Evolutionary conservation across 768 basidiomycete species (phyloP).

Genomic region (Pleurotus tuoliensis): DNA sequence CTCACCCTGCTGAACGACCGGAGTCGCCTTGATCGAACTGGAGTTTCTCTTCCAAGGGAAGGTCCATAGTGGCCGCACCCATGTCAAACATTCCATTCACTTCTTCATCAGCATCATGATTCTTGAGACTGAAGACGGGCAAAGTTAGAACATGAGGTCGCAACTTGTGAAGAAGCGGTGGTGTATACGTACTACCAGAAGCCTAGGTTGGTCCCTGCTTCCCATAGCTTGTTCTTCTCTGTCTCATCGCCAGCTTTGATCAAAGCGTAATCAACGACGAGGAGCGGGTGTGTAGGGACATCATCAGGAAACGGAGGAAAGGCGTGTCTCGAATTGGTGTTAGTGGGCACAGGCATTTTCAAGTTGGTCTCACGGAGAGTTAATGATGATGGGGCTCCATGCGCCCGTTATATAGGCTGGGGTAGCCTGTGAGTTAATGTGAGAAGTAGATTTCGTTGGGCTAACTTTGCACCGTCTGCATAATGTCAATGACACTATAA

Average conservation of each 20-base stretch:
- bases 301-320: slow-evolving; percentile 46
- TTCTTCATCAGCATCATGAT: slow-evolving; percentile 48
- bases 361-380: too few species aligned
- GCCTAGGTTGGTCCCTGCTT: slow-evolving; percentile 53
- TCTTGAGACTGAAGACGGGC: slow-evolving; percentile 38
- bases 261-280: slow-evolving; percentile 51
- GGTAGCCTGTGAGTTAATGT: neutral
- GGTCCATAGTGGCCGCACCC: slow-evolving; percentile 48
- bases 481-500: neutral
- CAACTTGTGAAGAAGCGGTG: neutral
- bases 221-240: slow-evolving; percentile 52
- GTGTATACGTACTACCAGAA: slow-evolving; percentile 59
- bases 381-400: too few species aligned
- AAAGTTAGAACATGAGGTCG: too few species aligned
- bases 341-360: slow-evolving; percentile 18
- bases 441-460: neutral
- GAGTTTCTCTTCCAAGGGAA: slow-evolving; percentile 55
- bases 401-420: too few species aligned
- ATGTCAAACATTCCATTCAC: slow-evolving; percentile 52
- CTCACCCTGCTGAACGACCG: slow-evolving; percentile 37
- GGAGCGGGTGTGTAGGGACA: slow-evolving; percentile 49
- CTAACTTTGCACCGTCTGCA: neutral
- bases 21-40: slow-evolving; percentile 53
- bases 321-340: slow-evolving; percentile 4
- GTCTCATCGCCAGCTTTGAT: slow-evolving; percentile 33